Percentiles rank a stretch among this genome's conserved stretches.
Evolutionary conservation across 1,139 yeast species (phyloP).

Genomic region (Scheffersomyces illinoinensis): DNA sequence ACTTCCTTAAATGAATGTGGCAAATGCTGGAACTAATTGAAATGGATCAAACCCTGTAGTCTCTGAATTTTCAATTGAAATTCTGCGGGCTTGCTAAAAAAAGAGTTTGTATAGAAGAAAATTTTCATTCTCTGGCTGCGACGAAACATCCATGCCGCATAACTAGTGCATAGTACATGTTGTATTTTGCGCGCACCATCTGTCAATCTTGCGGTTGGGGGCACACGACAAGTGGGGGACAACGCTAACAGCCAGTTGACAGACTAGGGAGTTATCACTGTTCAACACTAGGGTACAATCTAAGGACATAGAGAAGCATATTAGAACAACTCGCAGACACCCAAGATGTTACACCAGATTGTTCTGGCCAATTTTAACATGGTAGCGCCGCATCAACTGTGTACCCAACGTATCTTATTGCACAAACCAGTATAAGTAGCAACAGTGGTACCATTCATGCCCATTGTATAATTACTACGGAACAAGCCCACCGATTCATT

Average conservation of each 20-base stretch:
- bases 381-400: background rate
- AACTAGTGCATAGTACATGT: background rate
- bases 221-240: background rate
- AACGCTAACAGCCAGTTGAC: background rate
- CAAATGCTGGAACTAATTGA: background rate
- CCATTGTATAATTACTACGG: background rate
- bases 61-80: background rate
- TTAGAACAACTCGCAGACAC: too few relatives aligned
- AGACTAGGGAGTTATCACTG: background rate
- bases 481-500: background rate
- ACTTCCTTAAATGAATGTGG: background rate
- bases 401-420: background rate
- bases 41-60: background rate
- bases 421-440: too few relatives aligned
- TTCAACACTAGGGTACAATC: background rate
- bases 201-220: background rate
- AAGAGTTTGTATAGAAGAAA: background rate
- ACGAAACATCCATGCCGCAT: background rate
- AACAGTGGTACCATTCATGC: background rate
- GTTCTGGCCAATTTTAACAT: too few relatives aligned
- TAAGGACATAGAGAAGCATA: background rate
- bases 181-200: background rate
- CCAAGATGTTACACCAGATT: too few relatives aligned
- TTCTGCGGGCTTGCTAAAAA: background rate
- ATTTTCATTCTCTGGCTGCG: background rate